Conservation (phyloP, 352 stramenopile genomes). For the Phytophthora tentaculata region DNA sequence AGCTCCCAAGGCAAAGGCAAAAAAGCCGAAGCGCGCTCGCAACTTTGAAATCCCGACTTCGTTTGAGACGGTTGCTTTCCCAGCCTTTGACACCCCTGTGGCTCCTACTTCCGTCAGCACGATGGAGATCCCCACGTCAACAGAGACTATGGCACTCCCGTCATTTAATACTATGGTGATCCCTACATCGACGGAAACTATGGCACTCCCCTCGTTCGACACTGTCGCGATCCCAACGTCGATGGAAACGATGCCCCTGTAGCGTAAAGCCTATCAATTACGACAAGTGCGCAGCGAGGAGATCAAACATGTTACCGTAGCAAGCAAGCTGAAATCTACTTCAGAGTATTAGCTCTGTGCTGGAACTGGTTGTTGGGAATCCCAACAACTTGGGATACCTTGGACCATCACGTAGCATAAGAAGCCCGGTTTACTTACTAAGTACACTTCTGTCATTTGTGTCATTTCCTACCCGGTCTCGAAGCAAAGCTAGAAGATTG, state of each 20-base stretch:
- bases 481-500: too few relatives aligned
- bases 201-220: slow-evolving; percentile 15
- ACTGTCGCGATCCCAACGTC: slow-evolving; percentile 15
- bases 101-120: slow-evolving; percentile 11
- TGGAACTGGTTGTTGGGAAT: too few relatives aligned
- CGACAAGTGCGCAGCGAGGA: not conserved
- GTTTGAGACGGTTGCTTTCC: slow-evolving; percentile 29
- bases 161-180: slow-evolving; percentile 11
- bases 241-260: not conserved
- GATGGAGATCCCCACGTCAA: slow-evolving; percentile 17
- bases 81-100: slow-evolving; percentile 16
- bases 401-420: too few relatives aligned
- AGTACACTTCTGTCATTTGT: too few relatives aligned
- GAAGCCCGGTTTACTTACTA: too few relatives aligned
- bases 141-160: slow-evolving; percentile 18
- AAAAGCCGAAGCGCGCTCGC: slow-evolving; percentile 35
- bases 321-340: not conserved
- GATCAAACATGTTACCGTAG: not conserved
- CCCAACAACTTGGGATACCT: too few relatives aligned
- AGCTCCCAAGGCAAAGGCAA: slow-evolving; percentile 12
- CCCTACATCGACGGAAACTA: slow-evolving; percentile 13
- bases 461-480: too few relatives aligned
- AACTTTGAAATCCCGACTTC: slow-evolving; percentile 41
- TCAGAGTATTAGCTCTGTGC: too few relatives aligned
- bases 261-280: not conserved